Evolutionary conservation across 495 filamentous ascomycete genomes (phyloP).

Genomic region (Penicillium desertorum): DNA sequence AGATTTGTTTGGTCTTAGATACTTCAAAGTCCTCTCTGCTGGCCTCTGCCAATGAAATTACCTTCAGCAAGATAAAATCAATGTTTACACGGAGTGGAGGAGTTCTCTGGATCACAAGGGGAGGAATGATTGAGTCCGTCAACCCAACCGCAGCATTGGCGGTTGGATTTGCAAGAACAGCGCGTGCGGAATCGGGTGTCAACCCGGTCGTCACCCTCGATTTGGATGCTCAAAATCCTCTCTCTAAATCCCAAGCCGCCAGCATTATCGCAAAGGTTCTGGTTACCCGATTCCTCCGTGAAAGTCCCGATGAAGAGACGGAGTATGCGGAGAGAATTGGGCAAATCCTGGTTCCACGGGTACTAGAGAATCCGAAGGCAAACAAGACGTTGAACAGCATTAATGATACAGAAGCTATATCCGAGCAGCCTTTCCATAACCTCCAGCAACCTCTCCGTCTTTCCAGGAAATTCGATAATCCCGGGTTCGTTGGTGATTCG

Average conservation of each 20-base stretch:
- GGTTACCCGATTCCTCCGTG: slow-evolving; percentile 13
- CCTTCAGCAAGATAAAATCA: slow-evolving; percentile 23
- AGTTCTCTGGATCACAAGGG: slow-evolving; percentile 32
- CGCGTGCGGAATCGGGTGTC: slow-evolving; percentile 32
- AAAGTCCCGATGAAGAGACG: slow-evolving; percentile 10
- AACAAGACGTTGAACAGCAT: slow-evolving; percentile 14
- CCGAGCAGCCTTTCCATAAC: slow-evolving; percentile 17
- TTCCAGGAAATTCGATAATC: not conserved
- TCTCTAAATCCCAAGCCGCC: not conserved
- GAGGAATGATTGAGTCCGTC: slow-evolving; percentile 16
- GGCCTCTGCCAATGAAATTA: not conserved
- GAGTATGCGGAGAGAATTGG: slow-evolving; percentile 31
- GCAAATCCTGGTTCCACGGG: slow-evolving; percentile 24
- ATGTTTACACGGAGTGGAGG: slow-evolving; percentile 25
- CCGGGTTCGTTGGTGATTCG: slow-evolving; percentile 12
- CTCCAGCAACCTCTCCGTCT: slow-evolving; percentile 13
- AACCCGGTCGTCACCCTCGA: slow-evolving; percentile 31
- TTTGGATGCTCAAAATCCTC: slow-evolving; percentile 17
- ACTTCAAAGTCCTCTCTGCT: slow-evolving; percentile 15
- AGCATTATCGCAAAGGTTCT: slow-evolving; percentile 22
- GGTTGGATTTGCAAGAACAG: slow-evolving; percentile 33
- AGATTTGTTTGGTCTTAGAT: slow-evolving; percentile 30
- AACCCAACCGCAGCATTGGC: slow-evolving; percentile 27
- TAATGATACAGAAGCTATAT: not conserved
- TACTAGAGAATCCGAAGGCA: slow-evolving; percentile 17